Evolutionary conservation across 306 rosid species (phyloP).

Genomic region (Quercus glauca): DNA sequence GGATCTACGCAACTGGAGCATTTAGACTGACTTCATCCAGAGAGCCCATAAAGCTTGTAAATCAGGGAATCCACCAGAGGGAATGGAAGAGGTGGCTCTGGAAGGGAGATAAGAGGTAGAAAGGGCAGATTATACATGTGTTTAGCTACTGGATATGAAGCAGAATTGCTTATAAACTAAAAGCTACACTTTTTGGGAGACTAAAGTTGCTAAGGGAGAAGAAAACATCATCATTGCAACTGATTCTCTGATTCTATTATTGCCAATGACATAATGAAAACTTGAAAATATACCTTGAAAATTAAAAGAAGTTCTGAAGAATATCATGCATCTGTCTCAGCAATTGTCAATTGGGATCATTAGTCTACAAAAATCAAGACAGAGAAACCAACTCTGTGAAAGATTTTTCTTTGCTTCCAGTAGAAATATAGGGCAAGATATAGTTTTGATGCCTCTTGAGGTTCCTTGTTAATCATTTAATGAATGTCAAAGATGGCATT

Average conservation of each 20-base stretch:
- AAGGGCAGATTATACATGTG: not conserved
- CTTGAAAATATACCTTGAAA: not conserved
- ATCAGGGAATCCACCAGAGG: not conserved
- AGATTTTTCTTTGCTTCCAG: not conserved
- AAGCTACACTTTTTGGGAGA: too few relatives aligned
- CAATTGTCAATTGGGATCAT: not conserved
- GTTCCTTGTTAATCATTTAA: not conserved
- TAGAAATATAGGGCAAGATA: not conserved
- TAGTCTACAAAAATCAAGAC: not conserved
- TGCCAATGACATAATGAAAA: too few relatives aligned
- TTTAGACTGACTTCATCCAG: not conserved
- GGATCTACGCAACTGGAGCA: not conserved
- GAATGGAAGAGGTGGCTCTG: not conserved
- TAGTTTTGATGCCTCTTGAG: not conserved
- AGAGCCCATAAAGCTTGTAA: not conserved
- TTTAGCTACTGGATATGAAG: not conserved
- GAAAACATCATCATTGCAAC: too few relatives aligned
- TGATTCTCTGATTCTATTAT: too few relatives aligned
- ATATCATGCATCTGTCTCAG: not conserved
- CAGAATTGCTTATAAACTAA: too few relatives aligned
- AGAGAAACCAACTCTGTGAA: not conserved
- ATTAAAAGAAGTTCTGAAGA: not conserved
- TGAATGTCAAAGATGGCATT: not conserved
- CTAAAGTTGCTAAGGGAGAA: too few relatives aligned
- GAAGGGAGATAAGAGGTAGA: not conserved